phyloP scores from a whole-genome alignment of 2,329 filamentous ascomycete genomes.

The Alternaria rosae region DNA sequence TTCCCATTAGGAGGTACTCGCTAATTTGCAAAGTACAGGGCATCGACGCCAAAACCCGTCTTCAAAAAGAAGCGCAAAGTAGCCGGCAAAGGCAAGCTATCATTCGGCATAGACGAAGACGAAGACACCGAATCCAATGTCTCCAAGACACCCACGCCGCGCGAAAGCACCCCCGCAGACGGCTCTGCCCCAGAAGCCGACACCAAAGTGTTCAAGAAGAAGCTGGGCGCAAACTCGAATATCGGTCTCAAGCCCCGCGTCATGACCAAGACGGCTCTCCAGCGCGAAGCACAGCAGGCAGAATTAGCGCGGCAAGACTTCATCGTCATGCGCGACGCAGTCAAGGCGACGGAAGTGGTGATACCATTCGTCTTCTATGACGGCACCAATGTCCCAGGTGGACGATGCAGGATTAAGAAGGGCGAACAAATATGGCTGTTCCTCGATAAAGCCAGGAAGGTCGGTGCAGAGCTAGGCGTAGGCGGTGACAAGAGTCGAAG shows the following conservation, averaged over 20 bases:
- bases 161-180: slow-evolving; percentile 50
- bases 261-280: slow-evolving; percentile 76
- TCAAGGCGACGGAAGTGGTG: slow-evolving; percentile 87
- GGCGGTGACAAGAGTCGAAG: slow-evolving; percentile 71
- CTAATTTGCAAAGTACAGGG: slow-evolving; percentile 67
- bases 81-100: slow-evolving; percentile 67
- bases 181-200: slow-evolving; percentile 45
- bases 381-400: slow-evolving; percentile 86
- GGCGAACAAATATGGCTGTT: slow-evolving; percentile 94
- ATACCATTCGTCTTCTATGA: slow-evolving; percentile 98
- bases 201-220: slow-evolving; percentile 51
- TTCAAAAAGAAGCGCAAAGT: slow-evolving; percentile 66
- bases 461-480: slow-evolving; percentile 82
- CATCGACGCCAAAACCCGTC: slow-evolving; percentile 57
- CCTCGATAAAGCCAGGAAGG: slow-evolving; percentile 87
- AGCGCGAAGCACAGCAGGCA: slow-evolving; percentile 79
- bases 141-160: slow-evolving; percentile 48
- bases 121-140: slow-evolving; percentile 61
- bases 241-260: slow-evolving; percentile 70
- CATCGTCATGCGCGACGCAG: slow-evolving; percentile 78
- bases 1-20: slow-evolving; percentile 9
- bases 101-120: slow-evolving; percentile 75
- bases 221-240: slow-evolving; percentile 67
- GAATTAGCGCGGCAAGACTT: slow-evolving; percentile 82
- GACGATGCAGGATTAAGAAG: slow-evolving; percentile 86